phyloP scores from a whole-genome alignment of 2,329 filamentous ascomycete species.

The Hymenoscyphus linearis region DNA sequence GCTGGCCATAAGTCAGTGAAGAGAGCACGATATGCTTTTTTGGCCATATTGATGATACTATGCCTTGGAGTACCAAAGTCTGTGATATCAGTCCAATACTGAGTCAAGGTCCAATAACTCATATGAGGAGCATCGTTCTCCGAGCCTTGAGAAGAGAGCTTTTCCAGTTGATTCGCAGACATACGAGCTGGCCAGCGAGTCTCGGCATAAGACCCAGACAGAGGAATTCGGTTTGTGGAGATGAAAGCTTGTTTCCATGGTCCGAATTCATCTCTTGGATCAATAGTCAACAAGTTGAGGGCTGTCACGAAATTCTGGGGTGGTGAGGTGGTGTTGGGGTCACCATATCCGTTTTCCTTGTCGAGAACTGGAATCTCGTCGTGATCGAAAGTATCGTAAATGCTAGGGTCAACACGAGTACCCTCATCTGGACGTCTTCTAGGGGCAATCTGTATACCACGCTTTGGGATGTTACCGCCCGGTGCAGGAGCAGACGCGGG shows the following conservation, averaged over 20 bases:
- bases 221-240: slow-evolving; percentile 6
- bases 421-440: neutral
- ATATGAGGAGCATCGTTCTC: slow-evolving; percentile 6
- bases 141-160: slow-evolving; percentile 5
- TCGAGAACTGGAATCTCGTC: slow-evolving; percentile 3
- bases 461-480: neutral
- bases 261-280: neutral
- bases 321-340: neutral
- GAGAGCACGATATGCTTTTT: slow-evolving; percentile 9
- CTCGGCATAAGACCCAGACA: slow-evolving; percentile 14
- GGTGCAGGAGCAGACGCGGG: slow-evolving; percentile 11
- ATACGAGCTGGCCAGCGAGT: slow-evolving; percentile 9
- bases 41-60: slow-evolving; percentile 14
- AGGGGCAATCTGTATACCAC: too few relatives aligned
- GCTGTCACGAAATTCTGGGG: neutral
- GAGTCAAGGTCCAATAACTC: slow-evolving; percentile 16
- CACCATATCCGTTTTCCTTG: slow-evolving; percentile 5
- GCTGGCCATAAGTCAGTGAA: neutral
- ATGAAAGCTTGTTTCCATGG: slow-evolving; percentile 14
- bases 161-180: slow-evolving; percentile 10
- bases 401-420: neutral
- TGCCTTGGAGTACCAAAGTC: slow-evolving; percentile 4
- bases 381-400: neutral
- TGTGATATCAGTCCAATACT: slow-evolving; percentile 1
- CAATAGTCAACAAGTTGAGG: neutral